Evolutionary conservation across 2,329 filamentous ascomycete genomes (phyloP).

Genomic region (Claviceps paspali): DNA sequence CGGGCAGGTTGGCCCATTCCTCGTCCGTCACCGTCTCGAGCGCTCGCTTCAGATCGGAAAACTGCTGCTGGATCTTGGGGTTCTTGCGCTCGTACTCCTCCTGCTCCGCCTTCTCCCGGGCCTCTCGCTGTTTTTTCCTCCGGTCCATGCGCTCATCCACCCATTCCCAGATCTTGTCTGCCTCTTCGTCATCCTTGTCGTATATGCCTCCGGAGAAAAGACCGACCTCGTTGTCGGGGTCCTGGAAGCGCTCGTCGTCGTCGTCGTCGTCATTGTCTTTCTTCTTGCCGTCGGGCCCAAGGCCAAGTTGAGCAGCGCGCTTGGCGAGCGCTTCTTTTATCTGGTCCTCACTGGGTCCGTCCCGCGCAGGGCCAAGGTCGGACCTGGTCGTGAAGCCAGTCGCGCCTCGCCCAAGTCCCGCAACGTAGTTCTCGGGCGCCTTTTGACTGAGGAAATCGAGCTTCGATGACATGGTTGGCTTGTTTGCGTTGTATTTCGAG

Average conservation of each 20-base stretch:
- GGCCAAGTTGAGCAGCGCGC: conserved; percentile 70
- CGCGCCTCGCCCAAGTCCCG: conserved; percentile 90
- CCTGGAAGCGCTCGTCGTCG: conserved; percentile 73
- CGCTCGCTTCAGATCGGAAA: conserved; percentile 86
- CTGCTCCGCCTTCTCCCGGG: conserved; percentile 75
- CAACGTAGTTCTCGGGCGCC: conserved; percentile 78
- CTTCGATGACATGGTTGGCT: conserved; percentile 30
- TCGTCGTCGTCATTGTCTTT: conserved; percentile 61
- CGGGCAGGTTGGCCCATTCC: conserved; percentile 89
- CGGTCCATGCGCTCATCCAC: conserved; percentile 97
- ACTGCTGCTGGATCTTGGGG: conserved; percentile 95
- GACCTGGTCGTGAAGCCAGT: conserved; percentile 97
- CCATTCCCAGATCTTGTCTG: conserved; percentile 86
- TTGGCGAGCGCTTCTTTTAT: conserved; percentile 97
- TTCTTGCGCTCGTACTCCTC: conserved; percentile 96
- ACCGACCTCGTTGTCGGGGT: conserved; percentile 93
- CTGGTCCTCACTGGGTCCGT: conserved; percentile 92
- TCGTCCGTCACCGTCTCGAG: conserved; percentile 82
- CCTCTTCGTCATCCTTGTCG: conserved; percentile 95
- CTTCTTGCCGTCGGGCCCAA: conserved; percentile 51
- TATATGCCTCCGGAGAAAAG: conserved; percentile 92
- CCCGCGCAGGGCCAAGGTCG: conserved; percentile 84
- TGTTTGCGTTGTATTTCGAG: background rate
- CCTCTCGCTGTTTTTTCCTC: conserved; percentile 82
- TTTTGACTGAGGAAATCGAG: conserved; percentile 80